Conservation (phyloP, 2,329 filamentous ascomycete genomes). For the Cordyceps cateniannulata region DNA sequence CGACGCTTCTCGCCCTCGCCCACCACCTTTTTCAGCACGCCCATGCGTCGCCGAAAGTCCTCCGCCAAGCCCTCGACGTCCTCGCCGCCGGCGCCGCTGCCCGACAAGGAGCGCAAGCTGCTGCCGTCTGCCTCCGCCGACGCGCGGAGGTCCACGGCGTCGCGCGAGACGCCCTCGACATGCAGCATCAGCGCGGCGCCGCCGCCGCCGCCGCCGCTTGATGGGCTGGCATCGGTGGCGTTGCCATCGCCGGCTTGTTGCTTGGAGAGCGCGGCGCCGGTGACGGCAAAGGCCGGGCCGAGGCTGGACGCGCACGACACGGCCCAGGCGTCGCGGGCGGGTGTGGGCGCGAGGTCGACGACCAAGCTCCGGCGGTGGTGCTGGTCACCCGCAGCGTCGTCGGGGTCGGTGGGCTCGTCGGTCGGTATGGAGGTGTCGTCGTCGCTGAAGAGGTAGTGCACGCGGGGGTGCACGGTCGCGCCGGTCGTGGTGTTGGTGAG, state of each 20-base stretch:
- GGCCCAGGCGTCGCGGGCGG: slow-evolving; percentile 36
- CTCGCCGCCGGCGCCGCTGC: slow-evolving; percentile 31
- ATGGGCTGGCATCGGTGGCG: slow-evolving; percentile 13
- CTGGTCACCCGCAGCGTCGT: slow-evolving; percentile 16
- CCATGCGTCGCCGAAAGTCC: slow-evolving; percentile 54
- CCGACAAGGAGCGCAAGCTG: slow-evolving; percentile 23
- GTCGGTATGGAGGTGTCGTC: slow-evolving; percentile 77
- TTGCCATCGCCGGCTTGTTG: slow-evolving; percentile 33
- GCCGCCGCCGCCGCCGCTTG: slow-evolving; percentile 33
- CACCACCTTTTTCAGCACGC: slow-evolving; percentile 45
- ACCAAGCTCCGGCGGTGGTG: slow-evolving; percentile 42
- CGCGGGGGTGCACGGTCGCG: slow-evolving; percentile 73
- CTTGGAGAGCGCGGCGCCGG: slow-evolving; percentile 36
- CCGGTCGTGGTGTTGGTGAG: slow-evolving; percentile 69
- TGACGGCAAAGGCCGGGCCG: slow-evolving; percentile 63
- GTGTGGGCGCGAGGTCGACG: slow-evolving; percentile 44
- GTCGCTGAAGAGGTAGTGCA: slow-evolving; percentile 91
- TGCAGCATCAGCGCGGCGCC: slow-evolving; percentile 27
- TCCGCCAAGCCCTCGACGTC: slow-evolving; percentile 47
- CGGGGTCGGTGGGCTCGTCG: slow-evolving; percentile 28
- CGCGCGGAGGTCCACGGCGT: slow-evolving; percentile 24
- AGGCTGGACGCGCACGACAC: slow-evolving; percentile 68
- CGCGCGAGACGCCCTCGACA: slow-evolving; percentile 33
- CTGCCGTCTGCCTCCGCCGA: slow-evolving; percentile 12
- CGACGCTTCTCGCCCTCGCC: slow-evolving; percentile 43